Percentiles rank a stretch among this genome's conserved stretches.
phyloP scores from a whole-genome alignment of 2,329 filamentous ascomycete species.

The Pseudogymnoascus sp. region DNA sequence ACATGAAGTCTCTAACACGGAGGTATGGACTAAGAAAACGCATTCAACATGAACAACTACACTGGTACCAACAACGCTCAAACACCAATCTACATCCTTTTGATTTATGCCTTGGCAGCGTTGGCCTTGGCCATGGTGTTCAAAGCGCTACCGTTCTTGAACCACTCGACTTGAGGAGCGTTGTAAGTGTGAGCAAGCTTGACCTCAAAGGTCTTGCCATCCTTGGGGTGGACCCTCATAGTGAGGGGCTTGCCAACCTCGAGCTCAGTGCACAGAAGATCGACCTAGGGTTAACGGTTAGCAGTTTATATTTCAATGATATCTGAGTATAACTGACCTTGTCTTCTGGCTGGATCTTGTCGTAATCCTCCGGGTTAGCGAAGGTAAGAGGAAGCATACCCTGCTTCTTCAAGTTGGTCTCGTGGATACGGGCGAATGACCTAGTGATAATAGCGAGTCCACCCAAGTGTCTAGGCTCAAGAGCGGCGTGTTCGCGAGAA shows the following conservation, averaged over 20 bases:
- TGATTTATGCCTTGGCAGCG: slow-evolving; percentile 7
- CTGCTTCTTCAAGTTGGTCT: slow-evolving; percentile 99
- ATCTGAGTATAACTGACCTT: slow-evolving; percentile 42
- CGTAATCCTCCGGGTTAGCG: slow-evolving; percentile 88
- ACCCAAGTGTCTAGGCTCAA: slow-evolving; percentile 94
- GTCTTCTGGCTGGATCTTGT: slow-evolving; percentile 90
- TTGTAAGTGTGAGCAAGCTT: slow-evolving; percentile 95
- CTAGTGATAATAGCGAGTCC: slow-evolving; percentile 94
- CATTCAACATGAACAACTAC: slow-evolving; percentile 13
- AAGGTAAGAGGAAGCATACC: slow-evolving; percentile 99
- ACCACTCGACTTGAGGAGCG: slow-evolving; percentile 96
- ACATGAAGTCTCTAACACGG: slow-evolving; percentile 10
- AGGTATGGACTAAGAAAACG: slow-evolving; percentile 12
- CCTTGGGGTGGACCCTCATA: slow-evolving; percentile 83
- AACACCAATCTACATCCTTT: slow-evolving; percentile 10
- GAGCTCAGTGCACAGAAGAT: slow-evolving; percentile 80
- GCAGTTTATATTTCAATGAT: background rate
- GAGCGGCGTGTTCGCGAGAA: slow-evolving; percentile 95
- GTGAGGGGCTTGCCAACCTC: slow-evolving; percentile 89
- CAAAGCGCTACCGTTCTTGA: slow-evolving; percentile 92
- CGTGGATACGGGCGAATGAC: slow-evolving; percentile 97
- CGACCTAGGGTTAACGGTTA: slow-evolving; percentile 42
- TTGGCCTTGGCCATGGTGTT: slow-evolving; percentile 90
- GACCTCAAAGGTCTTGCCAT: slow-evolving; percentile 72
- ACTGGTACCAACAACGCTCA: slow-evolving; percentile 12